Base-by-base conservation (phyloP, 176 grass and related monocot species). In the Rhynchospora tenuis region DNA sequence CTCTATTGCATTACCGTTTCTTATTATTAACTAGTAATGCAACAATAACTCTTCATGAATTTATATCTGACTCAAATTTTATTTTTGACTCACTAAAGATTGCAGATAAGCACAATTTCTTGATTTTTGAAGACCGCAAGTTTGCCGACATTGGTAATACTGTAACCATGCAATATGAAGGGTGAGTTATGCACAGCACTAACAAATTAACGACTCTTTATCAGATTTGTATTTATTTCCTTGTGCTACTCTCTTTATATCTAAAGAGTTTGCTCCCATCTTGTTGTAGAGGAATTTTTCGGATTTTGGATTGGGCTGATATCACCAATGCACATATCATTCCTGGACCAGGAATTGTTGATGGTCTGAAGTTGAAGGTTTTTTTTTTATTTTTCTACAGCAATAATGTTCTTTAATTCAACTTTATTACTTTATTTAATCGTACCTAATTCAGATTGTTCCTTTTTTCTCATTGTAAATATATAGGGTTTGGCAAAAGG, bases 101-200 rank as follows among this genome's bases (percentile, higher is more conserved):
- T 91, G 90, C 95, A 56, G 92, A 98, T 33, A 90, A 78, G 29
- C 84, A 98, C 79, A 93, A 90, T 52, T 98, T 98, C 57, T 58
- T 98, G 81, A 95, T 98, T 28, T 93, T 98, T 45, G 92, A 98
- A 85, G 92, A 95, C 73, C 92, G 91, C 22, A 95, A 93, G 80
- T 98, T 98, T 55, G 86, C 95, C 67, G 95, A 98, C 86, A 93
- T 95, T 44, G 95, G 95, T 68, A 95, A 98, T 74, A 95, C 92
- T 12, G 91, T 98, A 26, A 91, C 92, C 17, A 98, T 95, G 92
- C 95, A 95, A 86, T 95, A 95, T 78, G 95, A 98, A 87, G 92
- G 95, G 92, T 93, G 70, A 93, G 89, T 88, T 72, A 31, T 38
- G 46, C 9, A 1, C 3, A 45, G 3, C 16, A 27, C 28, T 65